Base-by-base conservation (phyloP, 768 basidiomycete species). In the Galerina sulciceps region DNA sequence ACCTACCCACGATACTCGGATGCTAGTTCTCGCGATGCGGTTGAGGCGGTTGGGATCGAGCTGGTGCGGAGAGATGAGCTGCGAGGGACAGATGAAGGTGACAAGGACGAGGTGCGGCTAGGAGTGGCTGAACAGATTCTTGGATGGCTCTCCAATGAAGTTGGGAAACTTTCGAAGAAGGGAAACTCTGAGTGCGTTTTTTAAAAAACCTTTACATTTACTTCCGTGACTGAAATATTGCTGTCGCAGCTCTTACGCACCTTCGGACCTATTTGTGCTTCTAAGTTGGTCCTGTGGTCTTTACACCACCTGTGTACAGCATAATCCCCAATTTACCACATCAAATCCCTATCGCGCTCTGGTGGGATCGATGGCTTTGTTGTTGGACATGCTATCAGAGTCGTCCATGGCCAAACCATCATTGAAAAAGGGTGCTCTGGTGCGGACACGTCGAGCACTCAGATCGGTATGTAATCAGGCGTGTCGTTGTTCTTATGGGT, bases 1-100 rank as follows among this genome's bases (percentile, higher is more conserved):
- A 94, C 91, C 0, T 90, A 93, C 71, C 85, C 90, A 14, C 85
- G 89, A 65, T 94, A 94, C 77, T 76, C 85, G 43, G 94, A 96
- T 69, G 71, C 80, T 2, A 67, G 78, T 47, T 95, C 93, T 1
- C 79, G 88, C 59, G 81, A 85, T 55, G 90, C 90, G 2, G 89
- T 91, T 0, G 87, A 93, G 65, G 74, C 75, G 1, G 81, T 93
- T 31, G 86, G 84, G 0, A 81, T 85, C 69, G 83, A 85, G 46
- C 65, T 94, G 54, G 82, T 92, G 17, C 75, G 76, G 22, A 83
- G 83, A 37, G 90, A 93, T 63, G 85, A 87, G 58, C 58, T 76
- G n/a, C 75, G 79, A 10, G 82, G 77, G 10, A 72, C 73, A 8
- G 66, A 73, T 13, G 69, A 76, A 20, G 81, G 74, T 13, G 66